Conservation (phyloP, 306 rosid species). For the Erythrophleum fordii region DNA sequence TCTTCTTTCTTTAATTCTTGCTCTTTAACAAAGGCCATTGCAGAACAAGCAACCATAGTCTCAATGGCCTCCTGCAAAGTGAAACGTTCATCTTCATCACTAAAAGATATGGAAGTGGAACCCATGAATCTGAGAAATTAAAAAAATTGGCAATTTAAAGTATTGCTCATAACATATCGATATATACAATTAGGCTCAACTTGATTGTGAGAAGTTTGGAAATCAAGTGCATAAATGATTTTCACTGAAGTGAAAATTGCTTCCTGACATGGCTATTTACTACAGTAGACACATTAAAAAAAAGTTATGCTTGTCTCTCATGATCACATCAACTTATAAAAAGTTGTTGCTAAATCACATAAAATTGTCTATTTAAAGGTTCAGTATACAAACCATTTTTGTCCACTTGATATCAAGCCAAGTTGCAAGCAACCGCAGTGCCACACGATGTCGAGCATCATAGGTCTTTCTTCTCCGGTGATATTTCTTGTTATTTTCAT, state of each 20-base stretch:
- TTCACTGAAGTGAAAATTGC: slow-evolving; percentile 28
- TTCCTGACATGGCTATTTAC: slow-evolving; percentile 22
- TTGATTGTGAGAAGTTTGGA: slow-evolving; percentile 17
- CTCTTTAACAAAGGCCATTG: slow-evolving; percentile 75
- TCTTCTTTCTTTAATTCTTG: slow-evolving; percentile 63
- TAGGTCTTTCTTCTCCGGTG: slow-evolving; percentile 75
- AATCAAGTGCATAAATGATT: slow-evolving; percentile 15
- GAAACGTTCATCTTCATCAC: slow-evolving; percentile 33
- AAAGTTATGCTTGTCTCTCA: slow-evolving; percentile 8
- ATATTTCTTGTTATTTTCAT: slow-evolving; percentile 54
- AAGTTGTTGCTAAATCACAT: slow-evolving; percentile 18
- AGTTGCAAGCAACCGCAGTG: slow-evolving; percentile 72
- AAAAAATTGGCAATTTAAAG: slow-evolving; percentile 8
- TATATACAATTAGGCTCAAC: slow-evolving; percentile 28
- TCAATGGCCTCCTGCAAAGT: slow-evolving; percentile 86
- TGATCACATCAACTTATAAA: slow-evolving; percentile 17
- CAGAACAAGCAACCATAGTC: slow-evolving; percentile 89
- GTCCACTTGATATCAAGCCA: slow-evolving; percentile 92
- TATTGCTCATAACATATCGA: neutral
- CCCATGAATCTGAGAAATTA: slow-evolving; percentile 19
- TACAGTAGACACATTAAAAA: slow-evolving; percentile 7
- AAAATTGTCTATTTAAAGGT: slow-evolving; percentile 22
- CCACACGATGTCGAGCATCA: slow-evolving; percentile 90
- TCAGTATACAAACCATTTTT: slow-evolving; percentile 68
- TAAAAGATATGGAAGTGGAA: slow-evolving; percentile 29